Percentiles rank a stretch among this genome's conserved stretches.
Conservation (phyloP, 768 basidiomycete genomes). For the Trametes elegans region DNA sequence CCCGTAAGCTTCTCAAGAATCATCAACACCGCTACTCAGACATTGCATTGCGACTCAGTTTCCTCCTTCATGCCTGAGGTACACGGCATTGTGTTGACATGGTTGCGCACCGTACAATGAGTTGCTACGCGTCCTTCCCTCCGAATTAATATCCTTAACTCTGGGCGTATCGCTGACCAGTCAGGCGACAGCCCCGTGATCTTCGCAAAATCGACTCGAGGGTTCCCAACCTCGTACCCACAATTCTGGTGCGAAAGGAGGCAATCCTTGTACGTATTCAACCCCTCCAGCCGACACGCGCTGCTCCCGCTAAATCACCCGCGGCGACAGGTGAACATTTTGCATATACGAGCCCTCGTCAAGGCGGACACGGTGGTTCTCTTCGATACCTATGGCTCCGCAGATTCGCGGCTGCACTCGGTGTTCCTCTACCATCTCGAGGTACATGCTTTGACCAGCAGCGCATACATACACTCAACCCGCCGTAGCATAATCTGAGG, state of each 20-base stretch:
- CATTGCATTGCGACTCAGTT: no score
- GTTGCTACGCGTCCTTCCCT: no score
- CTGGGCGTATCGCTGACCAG: conserved; percentile 11
- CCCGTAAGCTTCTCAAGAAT: no score
- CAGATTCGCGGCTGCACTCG: conserved; percentile 82
- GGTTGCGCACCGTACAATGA: no score
- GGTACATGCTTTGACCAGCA: conserved; percentile 36
- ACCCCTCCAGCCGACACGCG: background rate
- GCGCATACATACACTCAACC: conserved; percentile 6
- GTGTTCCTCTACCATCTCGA: conserved; percentile 87
- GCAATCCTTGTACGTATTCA: conserved; percentile 70
- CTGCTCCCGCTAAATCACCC: background rate
- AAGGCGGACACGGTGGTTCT: conserved; percentile 90
- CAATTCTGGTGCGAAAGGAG: conserved; percentile 85
- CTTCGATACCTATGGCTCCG: conserved; percentile 89
- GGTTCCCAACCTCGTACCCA: conserved; percentile 91
- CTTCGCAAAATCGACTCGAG: conserved; percentile 95
- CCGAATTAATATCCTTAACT: no score
- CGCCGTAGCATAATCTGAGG: conserved; percentile 76
- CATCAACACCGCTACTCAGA: no score
- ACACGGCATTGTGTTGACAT: no score
- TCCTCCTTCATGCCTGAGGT: no score
- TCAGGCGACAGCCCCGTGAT: conserved; percentile 74
- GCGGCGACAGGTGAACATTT: conserved; percentile 70
- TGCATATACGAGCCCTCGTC: conserved; percentile 92